Base-by-base conservation (phyloP, 1,284 basidiomycete species). In the Ceratobasidium theobromae region DNA sequence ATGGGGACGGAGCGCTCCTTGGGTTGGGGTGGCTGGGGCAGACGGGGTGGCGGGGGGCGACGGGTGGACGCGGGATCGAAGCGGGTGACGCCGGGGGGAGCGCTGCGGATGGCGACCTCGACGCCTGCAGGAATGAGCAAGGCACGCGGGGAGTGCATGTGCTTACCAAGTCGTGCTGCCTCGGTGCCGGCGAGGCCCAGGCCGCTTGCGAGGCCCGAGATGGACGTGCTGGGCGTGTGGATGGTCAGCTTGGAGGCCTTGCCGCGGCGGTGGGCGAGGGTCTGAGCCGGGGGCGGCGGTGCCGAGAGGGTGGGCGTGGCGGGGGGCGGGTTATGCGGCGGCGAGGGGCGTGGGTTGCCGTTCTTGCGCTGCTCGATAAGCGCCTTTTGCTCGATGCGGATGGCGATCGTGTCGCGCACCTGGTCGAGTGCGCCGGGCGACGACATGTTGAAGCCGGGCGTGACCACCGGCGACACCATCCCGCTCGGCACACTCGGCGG, bases 361-460 rank as follows among this genome's bases (percentile, higher is more conserved):
- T 58, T 58, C 48, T 58, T 58, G 28, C 55, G 28, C 55, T 46
- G 55, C 55, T 58, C 55, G 23, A 58, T 58, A 43, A 58, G 41
- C 35, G 55, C 55, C 43, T 58, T 58, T 58, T 58, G 55, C 55
- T 58, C 55, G 41, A 58, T 58, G 55, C 55, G 55, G 23, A 58
- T 58, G 21, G 55, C 55, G 43, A 58, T 58, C 2, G 55, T 58
- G 23, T 58, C 55, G 9, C 55, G 55, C 40, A 58, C 55, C 55
- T 58, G 55, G 43, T 32, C 43, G 41, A 58, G 40, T 11, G 55
- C 55, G 14, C 55, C 55, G 12, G 55, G 55, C 27, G 43, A 58
- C 25, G 23, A 27, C 55, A 58, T 45, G 43, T 58, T 58, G 55
- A 58, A 58, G 18, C 55, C 55, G n/a, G 55, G 55, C 8, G 55